Conservation (phyloP, 768 basidiomycete genomes). For the Leucosporidium yakuticum region DNA sequence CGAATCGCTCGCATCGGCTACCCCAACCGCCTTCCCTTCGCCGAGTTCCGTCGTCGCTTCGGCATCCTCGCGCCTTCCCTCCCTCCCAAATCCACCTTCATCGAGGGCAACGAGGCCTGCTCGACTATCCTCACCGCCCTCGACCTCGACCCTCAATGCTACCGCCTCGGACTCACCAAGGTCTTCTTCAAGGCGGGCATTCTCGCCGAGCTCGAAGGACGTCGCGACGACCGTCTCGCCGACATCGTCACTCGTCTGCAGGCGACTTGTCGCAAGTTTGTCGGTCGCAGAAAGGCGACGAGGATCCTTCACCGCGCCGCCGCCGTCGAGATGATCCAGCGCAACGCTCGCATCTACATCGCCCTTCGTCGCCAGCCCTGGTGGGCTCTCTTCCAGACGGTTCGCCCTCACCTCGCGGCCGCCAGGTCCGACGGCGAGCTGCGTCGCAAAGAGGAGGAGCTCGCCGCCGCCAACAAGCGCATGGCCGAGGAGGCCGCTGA, state of each 20-base stretch:
- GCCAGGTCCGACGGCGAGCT: slow-evolving; percentile 90
- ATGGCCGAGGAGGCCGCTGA: slow-evolving; percentile 82
- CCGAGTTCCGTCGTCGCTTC: slow-evolving; percentile 95
- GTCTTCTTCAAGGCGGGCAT: slow-evolving; percentile 99
- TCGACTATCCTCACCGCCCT: slow-evolving; percentile 81
- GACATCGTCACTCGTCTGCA: slow-evolving; percentile 85
- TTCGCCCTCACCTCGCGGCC: slow-evolving; percentile 85
- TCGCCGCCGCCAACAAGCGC: slow-evolving; percentile 69
- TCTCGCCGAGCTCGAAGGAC: slow-evolving; percentile 89
- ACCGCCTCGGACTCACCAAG: slow-evolving; percentile 91
- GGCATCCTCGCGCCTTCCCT: slow-evolving; percentile 86
- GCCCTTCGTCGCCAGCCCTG: slow-evolving; percentile 93
- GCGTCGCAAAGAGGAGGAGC: slow-evolving; percentile 75
- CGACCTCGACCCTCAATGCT: slow-evolving; percentile 75
- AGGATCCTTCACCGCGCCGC: slow-evolving; percentile 89
- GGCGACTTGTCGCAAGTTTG: slow-evolving; percentile 75
- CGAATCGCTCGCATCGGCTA: slow-evolving; percentile 95
- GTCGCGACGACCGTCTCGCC: slow-evolving; percentile 76
- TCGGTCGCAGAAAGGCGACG: slow-evolving; percentile 80
- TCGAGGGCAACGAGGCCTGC: slow-evolving; percentile 95
- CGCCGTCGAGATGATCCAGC: slow-evolving; percentile 85
- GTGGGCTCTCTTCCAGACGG: slow-evolving; percentile 98
- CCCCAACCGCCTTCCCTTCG: slow-evolving; percentile 91
- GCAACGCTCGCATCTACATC: slow-evolving; percentile 85
- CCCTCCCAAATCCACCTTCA: slow-evolving; percentile 79